phyloP scores from a whole-genome alignment of 208 protist species.

The Acanthamoeba castellanii region DNA sequence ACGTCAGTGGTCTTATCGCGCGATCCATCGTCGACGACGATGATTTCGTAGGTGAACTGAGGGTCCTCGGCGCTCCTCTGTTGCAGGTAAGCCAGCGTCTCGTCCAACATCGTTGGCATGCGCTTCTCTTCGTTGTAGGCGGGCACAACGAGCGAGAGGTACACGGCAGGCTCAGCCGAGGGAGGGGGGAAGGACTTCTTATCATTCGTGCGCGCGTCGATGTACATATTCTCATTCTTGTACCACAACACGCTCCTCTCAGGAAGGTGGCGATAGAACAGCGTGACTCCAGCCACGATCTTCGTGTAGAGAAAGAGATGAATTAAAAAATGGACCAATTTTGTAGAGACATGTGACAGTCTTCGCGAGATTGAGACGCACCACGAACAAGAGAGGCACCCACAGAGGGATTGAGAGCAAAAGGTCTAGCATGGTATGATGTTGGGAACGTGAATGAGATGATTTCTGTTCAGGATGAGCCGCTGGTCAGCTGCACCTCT shows the following conservation, averaged over 20 bases:
- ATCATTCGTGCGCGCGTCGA: conserved; percentile 44
- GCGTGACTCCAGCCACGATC: background rate
- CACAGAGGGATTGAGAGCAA: background rate
- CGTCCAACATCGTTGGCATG: conserved; percentile 85
- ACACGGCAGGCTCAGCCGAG: conserved; percentile 39
- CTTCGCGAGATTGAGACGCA: background rate
- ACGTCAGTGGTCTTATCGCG: conserved; percentile 84
- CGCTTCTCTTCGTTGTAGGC: conserved; percentile 89
- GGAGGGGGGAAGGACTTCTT: conserved; percentile 44
- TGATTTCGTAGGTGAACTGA: conserved; percentile 87
- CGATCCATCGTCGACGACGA: conserved; percentile 89
- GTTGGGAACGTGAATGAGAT: no score
- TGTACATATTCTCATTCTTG: conserved; percentile 50
- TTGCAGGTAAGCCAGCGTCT: conserved; percentile 85
- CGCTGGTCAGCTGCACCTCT: no score
- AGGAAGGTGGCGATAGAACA: conserved; percentile 45
- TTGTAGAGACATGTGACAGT: background rate
- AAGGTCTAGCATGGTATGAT: background rate
- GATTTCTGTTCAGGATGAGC: no score
- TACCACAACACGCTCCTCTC: conserved; percentile 56
- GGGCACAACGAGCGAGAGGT: conserved; percentile 88
- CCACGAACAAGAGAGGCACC: background rate
- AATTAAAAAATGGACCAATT: background rate
- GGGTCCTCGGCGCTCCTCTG: conserved; percentile 75
- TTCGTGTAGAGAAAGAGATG: background rate